These are phyloP conservation scores for Diaporthe helianthi DNA, from an alignment of 2,329 filamentous ascomycete genomes.

Conservation along the genomic window DNA sequence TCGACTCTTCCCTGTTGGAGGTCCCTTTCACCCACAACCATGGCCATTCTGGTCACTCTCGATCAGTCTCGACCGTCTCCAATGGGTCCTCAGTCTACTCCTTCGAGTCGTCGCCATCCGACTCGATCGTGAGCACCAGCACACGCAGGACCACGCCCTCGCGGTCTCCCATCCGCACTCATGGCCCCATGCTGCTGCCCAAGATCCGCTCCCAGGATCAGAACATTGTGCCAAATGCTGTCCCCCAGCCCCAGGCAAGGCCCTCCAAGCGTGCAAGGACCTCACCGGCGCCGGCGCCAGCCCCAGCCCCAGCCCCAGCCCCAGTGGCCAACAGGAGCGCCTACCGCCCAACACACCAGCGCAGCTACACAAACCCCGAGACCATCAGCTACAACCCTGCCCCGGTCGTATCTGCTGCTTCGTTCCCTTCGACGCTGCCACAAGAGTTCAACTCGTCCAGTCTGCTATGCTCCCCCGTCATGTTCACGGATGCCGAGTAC, in stretches of 20 bases:
- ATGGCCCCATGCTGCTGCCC: conserved; percentile 81
- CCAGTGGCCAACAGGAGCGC: conserved; percentile 40
- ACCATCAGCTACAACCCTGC: conserved; percentile 52
- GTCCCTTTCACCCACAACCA: conserved; percentile 54
- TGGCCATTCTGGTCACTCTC: conserved; percentile 55
- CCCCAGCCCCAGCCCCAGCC: too few species aligned
- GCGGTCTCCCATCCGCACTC: conserved; percentile 75
- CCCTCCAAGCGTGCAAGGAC: conserved; percentile 66
- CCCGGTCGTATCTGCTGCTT: conserved; percentile 42
- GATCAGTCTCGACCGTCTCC: conserved; percentile 71
- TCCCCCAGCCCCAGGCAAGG: conserved; percentile 45
- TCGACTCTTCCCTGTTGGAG: conserved; percentile 64
- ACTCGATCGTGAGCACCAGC: conserved; percentile 63
- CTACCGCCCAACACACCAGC: conserved; percentile 56
- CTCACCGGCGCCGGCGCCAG: conserved; percentile 51
- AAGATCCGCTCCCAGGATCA: conserved; percentile 89
- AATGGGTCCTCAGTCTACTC: conserved; percentile 58
- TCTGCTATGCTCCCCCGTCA: conserved; percentile 72
- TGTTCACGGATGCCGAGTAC: conserved; percentile 53
- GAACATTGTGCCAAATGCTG: conserved; percentile 66
- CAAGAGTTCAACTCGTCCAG: conserved; percentile 47
- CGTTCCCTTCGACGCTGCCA: conserved; percentile 47
- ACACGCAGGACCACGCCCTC: conserved; percentile 73
- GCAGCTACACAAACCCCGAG: conserved; percentile 70
- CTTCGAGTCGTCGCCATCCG: conserved; percentile 68